Evolutionary conservation across 345 rosid species (phyloP), one percentile per base, ranked within the genome.

Genomic region (Euphorbia tirucalli): DNA sequence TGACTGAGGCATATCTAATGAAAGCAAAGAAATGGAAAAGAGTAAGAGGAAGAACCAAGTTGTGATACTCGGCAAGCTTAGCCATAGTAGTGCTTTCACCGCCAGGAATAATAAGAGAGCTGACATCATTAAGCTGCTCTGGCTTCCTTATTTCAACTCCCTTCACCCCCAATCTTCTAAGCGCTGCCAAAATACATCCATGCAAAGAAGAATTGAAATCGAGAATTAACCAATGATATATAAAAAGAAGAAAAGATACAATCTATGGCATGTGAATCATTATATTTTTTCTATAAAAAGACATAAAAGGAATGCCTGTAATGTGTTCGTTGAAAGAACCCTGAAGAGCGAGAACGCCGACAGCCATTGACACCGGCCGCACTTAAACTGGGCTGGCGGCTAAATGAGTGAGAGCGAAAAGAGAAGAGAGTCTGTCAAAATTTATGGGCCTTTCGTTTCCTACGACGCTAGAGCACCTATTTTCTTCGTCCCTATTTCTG

Each of bases 31-130:
- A 22, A 62, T 7, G n/a, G 5, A 0, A 41, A 24, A n/a, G 11
- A 25, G 11, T 28, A 22, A 31, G 27, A 43, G 18, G 32, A 59
- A 1, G 1, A 2, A 92, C 97, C 90, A 95, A 86, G 73, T 90
- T 90, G 71, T 95, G 96, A 71, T 71, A 89, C 77, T 89, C 86
- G 19, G 99, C 97, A 71, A 95, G 99, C 79, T 90, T 95, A 75
- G 99, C 97, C 99, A 95, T 95, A 78, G 97, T 90, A 80, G 97
- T 95, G 87, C 97, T 95, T 80, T 95, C 99, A 37, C 99, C 99
- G 2, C 99, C 99, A 41, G 97, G 99, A 61, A 95, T 95, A 72
- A 95, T 95, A 61, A 95, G 91, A 41, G 97, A 95, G 61, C 80
- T 79, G 61, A 95, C 87, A 71, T 71, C 58, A 48, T 78, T 73